Evolutionary conservation across 257 asterid species (phyloP), one percentile per base, ranked within the genome.

Genomic region (Cordia subcordata): DNA sequence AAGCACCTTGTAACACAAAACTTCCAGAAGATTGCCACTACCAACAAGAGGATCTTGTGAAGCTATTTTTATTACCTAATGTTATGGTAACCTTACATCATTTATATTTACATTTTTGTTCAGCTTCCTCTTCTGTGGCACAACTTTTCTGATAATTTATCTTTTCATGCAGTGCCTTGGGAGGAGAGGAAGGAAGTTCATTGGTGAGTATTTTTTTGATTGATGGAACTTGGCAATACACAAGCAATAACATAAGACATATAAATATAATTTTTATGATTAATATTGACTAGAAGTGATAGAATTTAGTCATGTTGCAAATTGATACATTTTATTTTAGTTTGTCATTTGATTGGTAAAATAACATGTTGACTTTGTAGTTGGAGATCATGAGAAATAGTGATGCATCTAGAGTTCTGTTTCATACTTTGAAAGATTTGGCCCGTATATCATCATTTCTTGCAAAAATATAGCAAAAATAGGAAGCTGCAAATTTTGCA

Each of bases 21-120:
- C 95, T 93, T 80, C 99, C 99, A 53, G 96, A 93, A 79, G 99
- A 93, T 77, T 85, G 96, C 68, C 99, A 93, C 67, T 93, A 86
- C 77, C 97, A 84, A 69, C 96, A 96, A 10, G 99, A 89, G 71
- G 75, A 86, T 86, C 99, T 93, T 62, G 94, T 89, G 77, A 89
- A 93, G 81, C 81, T 93, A 69, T 92, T 88, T 80, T 77, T 89
- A 79, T 72, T 78, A 55, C 97, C 99, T 39, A 68, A 82, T 76
- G 84, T 86, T 69, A 64, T 82, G 96, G 97, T 89, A 86, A 69
- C 64, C 53, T 39, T 57, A 44, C 46, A 20, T 55, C 19, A 50
- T 12, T 44, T 11, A 10, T 1, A 12, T 9, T 38, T 49, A 37
- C 44, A 63, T 56, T 51, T 42, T 5, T 15, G 13, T 38, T 18